Evolutionary conservation across 768 basidiomycete genomes (phyloP), one percentile per base, ranked within the genome.

Genomic region (Hemileccinum impolitum): DNA sequence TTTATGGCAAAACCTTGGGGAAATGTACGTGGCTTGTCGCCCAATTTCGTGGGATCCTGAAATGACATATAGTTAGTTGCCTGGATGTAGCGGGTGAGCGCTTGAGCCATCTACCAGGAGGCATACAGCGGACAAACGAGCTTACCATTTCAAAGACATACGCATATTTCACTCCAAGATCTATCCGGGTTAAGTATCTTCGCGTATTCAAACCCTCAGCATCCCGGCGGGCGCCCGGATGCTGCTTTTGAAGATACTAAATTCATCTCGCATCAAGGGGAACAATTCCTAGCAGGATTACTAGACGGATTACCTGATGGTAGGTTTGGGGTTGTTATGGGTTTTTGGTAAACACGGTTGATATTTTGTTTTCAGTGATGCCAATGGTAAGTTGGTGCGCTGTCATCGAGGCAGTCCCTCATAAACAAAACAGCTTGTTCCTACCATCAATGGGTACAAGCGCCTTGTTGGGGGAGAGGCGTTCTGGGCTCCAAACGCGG

Each of bases 1-100:
- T 99, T 99, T 70, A 98, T 97, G 95, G 94, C 94, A 0, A 97
- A 97, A 60, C 94, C 94, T 21, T 96, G 91, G 89, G 85, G 84
- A 28, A 84, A 91, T 61, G 93, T 94, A 61, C 62, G 86, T 73
- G 12, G 30, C 8, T 48, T 41, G 3, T 19, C 25, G 34, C 6
- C 28, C 26, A 6, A 47, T 15, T 36, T 34, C 30, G 17, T 30
- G 23, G 41, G 41, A 30, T 60, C 38, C 49, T 26, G 8, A 26
- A 28, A 39, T 43, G 31, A 54, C 48, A 23, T 30, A 11, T 34
- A 9, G 10, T 35, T 57, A 96, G 89, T 80, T 97, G 55, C 94
- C 96, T 31, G 96, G 96, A 3, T 94, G 92, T 65, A 94, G 92
- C 55, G 96, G 95, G 92, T 90, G 38, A 54, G 92, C 55, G 96